A percentile compares a stretch with the other conserved stretches of the same genome.
Conservation (phyloP, 2,329 filamentous ascomycete genomes). For the Xylaria multiplex region DNA sequence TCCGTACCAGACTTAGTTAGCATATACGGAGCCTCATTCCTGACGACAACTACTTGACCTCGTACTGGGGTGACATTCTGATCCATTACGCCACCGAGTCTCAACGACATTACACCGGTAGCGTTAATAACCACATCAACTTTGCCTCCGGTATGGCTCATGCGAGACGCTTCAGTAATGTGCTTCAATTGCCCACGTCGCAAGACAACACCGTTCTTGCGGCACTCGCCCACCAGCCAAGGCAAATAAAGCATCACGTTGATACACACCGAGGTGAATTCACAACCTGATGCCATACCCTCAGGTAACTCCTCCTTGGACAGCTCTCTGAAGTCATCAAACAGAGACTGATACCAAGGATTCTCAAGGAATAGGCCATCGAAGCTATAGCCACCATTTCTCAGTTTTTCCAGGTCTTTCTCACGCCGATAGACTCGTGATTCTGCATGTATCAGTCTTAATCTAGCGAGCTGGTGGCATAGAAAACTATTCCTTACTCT, state of each 20-base stretch:
- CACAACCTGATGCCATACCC: constrained; percentile 75
- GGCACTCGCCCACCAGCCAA: constrained; percentile 84
- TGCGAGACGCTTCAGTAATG: constrained; percentile 72
- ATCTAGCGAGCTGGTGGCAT: neutral
- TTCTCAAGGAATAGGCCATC: constrained; percentile 72
- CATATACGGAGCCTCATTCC: constrained; percentile 81
- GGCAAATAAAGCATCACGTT: constrained; percentile 89
- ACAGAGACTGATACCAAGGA: constrained; percentile 78
- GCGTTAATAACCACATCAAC: constrained; percentile 84
- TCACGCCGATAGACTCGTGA: constrained; percentile 63
- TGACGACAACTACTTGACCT: constrained; percentile 84
- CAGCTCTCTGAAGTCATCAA: constrained; percentile 76
- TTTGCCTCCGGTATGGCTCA: constrained; percentile 66
- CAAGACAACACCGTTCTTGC: constrained; percentile 75
- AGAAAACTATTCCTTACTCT: constrained; percentile 40
- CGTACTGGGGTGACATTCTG: constrained; percentile 76
- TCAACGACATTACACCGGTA: constrained; percentile 79
- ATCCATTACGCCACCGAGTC: constrained; percentile 85
- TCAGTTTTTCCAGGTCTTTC: constrained; percentile 64
- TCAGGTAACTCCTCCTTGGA: constrained; percentile 66
- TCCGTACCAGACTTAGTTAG: constrained; percentile 75
- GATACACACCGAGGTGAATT: constrained; percentile 88
- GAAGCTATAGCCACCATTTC: constrained; percentile 62
- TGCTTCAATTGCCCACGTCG: constrained; percentile 73
- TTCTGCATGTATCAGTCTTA: constrained; percentile 50